Evolutionary conservation across 257 asterid species (phyloP).

Genomic region (Datura wrightii): DNA sequence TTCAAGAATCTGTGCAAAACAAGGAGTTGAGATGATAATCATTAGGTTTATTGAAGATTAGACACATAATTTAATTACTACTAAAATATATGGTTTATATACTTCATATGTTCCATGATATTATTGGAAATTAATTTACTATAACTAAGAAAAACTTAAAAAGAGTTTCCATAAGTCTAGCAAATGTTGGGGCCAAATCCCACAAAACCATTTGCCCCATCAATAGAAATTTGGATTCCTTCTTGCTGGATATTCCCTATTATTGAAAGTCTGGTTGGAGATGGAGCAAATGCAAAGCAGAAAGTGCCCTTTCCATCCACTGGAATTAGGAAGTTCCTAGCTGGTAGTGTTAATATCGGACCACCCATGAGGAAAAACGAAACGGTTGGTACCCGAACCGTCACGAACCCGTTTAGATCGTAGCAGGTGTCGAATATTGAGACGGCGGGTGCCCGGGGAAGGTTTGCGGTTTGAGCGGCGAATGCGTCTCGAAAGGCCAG

Average conservation of each 20-base stretch:
- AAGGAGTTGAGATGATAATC: neutral
- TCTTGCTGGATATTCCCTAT: conserved; percentile 93
- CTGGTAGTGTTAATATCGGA: conserved; percentile 87
- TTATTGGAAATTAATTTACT: conserved; percentile 11
- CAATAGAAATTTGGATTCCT: conserved; percentile 85
- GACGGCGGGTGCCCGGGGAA: conserved; percentile 61
- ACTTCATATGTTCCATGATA: neutral
- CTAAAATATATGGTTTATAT: neutral
- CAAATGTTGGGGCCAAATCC: conserved; percentile 96
- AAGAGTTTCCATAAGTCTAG: conserved; percentile 35
- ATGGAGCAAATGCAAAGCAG: conserved; percentile 91
- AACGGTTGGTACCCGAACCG: conserved; percentile 87
- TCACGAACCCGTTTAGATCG: conserved; percentile 65
- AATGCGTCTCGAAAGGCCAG: conserved; percentile 71
- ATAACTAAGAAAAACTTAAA: neutral
- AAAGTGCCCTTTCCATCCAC: conserved; percentile 82
- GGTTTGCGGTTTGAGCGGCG: conserved; percentile 59
- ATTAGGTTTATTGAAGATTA: neutral
- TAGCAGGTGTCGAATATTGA: conserved; percentile 89
- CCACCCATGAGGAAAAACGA: conserved; percentile 85
- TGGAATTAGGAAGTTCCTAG: conserved; percentile 83
- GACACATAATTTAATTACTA: neutral
- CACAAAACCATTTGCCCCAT: conserved; percentile 75
- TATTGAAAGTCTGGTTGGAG: conserved; percentile 75
- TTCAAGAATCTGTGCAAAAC: too few relatives aligned